phyloP scores from a whole-genome alignment of 306 rosid species.

The Notholithocarpus densiflorus region DNA sequence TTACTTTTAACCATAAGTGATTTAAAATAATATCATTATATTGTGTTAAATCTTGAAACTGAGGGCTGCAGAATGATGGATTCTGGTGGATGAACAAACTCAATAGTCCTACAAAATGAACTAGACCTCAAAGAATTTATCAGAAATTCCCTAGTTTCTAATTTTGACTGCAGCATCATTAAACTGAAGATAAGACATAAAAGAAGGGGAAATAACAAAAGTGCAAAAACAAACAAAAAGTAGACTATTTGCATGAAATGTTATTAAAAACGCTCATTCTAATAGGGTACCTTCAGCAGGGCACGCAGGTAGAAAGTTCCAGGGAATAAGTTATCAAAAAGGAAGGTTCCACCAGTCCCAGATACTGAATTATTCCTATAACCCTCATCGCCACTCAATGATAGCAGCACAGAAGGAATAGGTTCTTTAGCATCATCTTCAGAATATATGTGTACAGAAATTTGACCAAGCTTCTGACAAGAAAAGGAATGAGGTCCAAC shows the following conservation, averaged over 20 bases:
- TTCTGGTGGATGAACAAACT: slow-evolving; percentile 20
- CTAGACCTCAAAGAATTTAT: not conserved
- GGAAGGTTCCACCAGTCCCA: slow-evolving; percentile 73
- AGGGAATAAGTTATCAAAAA: slow-evolving; percentile 77
- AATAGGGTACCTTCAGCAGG: slow-evolving; percentile 73
- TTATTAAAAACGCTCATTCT: slow-evolving; percentile 8
- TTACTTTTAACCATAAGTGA: not conserved
- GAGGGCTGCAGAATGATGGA: slow-evolving; percentile 10
- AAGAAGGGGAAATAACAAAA: not conserved
- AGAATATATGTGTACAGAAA: slow-evolving; percentile 66
- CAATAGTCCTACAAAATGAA: slow-evolving; percentile 14
- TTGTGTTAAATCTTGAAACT: not conserved
- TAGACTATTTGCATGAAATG: slow-evolving; percentile 20
- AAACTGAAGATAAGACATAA: slow-evolving; percentile 8
- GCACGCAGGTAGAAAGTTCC: slow-evolving; percentile 97
- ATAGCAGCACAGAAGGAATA: slow-evolving; percentile 86
- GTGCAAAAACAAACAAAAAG: slow-evolving; percentile 6
- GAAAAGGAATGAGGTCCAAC: slow-evolving; percentile 80
- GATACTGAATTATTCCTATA: slow-evolving; percentile 92
- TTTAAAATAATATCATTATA: not conserved
- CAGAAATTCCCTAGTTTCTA: not conserved
- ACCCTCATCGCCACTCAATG: slow-evolving; percentile 93
- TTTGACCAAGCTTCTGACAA: slow-evolving; percentile 95
- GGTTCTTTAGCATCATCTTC: slow-evolving; percentile 61
- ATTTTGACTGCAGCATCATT: slow-evolving; percentile 11